Conservation (phyloP, 768 basidiomycete species). For the Agaricus subrufescens region DNA sequence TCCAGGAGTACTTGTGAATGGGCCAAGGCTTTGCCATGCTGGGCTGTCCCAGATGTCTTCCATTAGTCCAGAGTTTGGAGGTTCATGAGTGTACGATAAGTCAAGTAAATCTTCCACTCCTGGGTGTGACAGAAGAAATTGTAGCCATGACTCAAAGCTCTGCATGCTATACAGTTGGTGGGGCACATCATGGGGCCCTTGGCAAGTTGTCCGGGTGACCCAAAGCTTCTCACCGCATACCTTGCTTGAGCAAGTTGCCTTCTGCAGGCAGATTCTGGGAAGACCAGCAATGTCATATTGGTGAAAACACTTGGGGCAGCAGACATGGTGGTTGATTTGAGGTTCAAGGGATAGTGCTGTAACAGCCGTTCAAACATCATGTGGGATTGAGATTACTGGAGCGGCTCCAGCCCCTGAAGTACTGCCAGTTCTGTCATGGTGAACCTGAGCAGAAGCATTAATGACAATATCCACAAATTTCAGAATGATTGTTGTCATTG, state of each 20-base stretch:
- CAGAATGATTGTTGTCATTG: conserved; percentile 9
- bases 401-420: not conserved
- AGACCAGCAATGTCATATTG: not conserved
- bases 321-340: conserved; percentile 7
- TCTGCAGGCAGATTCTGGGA: conserved; percentile 4
- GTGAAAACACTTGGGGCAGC: conserved; percentile 16
- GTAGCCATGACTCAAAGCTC: conserved; percentile 17
- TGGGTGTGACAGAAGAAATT: conserved; percentile 16
- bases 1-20: conserved; percentile 14
- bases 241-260: conserved; percentile 9
- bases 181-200: conserved; percentile 10
- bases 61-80: conserved; percentile 10
- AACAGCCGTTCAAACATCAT: conserved; percentile 13
- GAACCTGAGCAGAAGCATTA: not conserved
- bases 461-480: conserved; percentile 3
- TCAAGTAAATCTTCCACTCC: conserved; percentile 19
- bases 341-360: not conserved
- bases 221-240: conserved; percentile 13
- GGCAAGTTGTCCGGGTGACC: conserved; percentile 4
- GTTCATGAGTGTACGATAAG: conserved; percentile 14
- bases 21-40: conserved; percentile 11
- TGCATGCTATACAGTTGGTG: conserved; percentile 14
- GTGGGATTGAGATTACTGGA: conserved; percentile 3
- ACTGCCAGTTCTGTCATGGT: not conserved
- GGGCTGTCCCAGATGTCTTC: conserved; percentile 17